Evolutionary conservation across 768 basidiomycete species (phyloP).

Genomic region (Suillus hirtellus): DNA sequence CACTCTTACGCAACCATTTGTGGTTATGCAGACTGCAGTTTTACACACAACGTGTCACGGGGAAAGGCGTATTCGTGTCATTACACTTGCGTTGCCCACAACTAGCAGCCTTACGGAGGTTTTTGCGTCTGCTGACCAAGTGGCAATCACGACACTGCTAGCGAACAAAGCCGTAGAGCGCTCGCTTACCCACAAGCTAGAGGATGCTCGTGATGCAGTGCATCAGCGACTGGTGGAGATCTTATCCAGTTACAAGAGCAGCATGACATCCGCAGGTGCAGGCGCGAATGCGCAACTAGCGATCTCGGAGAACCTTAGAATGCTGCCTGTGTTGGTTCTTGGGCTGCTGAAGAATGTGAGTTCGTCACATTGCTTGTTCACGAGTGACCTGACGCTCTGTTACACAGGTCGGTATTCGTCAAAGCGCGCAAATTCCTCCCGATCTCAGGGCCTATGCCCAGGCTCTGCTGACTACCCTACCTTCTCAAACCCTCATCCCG

Average conservation of each 20-base stretch:
- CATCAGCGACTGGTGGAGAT: slow-evolving; percentile 85
- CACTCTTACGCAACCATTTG: slow-evolving; percentile 84
- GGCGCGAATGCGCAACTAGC: slow-evolving; percentile 94
- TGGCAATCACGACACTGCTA: slow-evolving; percentile 80
- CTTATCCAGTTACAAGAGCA: slow-evolving; percentile 86
- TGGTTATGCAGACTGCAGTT: slow-evolving; percentile 93
- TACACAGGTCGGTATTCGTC: slow-evolving; percentile 83
- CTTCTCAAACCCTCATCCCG: slow-evolving; percentile 87
- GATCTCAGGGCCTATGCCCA: slow-evolving; percentile 97
- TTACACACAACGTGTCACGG: slow-evolving; percentile 94
- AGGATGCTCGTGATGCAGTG: slow-evolving; percentile 86
- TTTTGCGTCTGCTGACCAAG: slow-evolving; percentile 87
- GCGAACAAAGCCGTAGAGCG: slow-evolving; percentile 94
- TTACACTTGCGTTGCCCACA: slow-evolving; percentile 85
- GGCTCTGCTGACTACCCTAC: slow-evolving; percentile 85
- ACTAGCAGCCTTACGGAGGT: slow-evolving; percentile 87
- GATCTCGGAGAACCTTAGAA: slow-evolving; percentile 90
- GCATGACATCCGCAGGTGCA: slow-evolving; percentile 91
- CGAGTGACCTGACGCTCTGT: slow-evolving; percentile 3
- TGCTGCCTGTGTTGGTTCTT: slow-evolving; percentile 87
- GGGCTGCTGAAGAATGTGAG: slow-evolving; percentile 92
- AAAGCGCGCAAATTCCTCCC: slow-evolving; percentile 95
- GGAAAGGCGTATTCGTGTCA: slow-evolving; percentile 88
- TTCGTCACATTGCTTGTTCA: slow-evolving; percentile 13
- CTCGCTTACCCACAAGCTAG: slow-evolving; percentile 79